Conservation (phyloP, 73 alveolate genomes). For the Diophrys appendiculata region DNA sequence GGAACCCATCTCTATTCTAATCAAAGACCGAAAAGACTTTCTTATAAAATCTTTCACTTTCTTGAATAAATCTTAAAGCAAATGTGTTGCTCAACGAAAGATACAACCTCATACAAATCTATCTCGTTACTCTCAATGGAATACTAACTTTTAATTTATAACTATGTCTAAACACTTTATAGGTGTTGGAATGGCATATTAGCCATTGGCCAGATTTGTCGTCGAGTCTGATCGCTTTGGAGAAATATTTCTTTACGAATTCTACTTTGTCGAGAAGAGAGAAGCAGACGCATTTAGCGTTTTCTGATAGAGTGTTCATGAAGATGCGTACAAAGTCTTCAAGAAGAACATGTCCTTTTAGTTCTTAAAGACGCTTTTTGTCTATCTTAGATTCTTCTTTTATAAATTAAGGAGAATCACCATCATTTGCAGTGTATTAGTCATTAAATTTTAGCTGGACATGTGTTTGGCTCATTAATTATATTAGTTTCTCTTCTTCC, state of each 20-base stretch:
- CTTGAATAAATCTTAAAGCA: slow-evolving; percentile 33
- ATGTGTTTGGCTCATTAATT: too few relatives aligned
- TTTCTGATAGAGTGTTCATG: slow-evolving; percentile 7
- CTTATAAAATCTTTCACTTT: slow-evolving; percentile 28
- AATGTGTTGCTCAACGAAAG: slow-evolving; percentile 33
- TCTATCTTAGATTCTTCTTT: background rate
- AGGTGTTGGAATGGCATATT: background rate
- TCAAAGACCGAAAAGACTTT: slow-evolving; percentile 36
- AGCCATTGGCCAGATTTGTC: background rate
- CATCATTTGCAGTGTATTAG: too few relatives aligned
- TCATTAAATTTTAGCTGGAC: too few relatives aligned
- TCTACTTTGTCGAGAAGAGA: slow-evolving; percentile 12
- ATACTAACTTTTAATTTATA: background rate
- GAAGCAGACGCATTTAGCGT: slow-evolving; percentile 13
- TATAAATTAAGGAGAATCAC: background rate
- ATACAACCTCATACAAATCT: slow-evolving; percentile 3
- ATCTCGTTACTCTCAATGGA: background rate
- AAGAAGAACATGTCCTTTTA: slow-evolving; percentile 2
- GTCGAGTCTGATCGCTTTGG: background rate
- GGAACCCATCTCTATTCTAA: slow-evolving; percentile 34
- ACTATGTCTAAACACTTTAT: background rate
- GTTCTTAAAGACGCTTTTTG: background rate
- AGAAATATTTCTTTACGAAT: slow-evolving; percentile 23
- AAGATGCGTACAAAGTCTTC: slow-evolving; percentile 6
- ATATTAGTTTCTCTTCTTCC: slow-evolving; percentile 19